Evolutionary conservation across 441 rosid genomes (phyloP).

Genomic region (Gossypium davidsonii): DNA sequence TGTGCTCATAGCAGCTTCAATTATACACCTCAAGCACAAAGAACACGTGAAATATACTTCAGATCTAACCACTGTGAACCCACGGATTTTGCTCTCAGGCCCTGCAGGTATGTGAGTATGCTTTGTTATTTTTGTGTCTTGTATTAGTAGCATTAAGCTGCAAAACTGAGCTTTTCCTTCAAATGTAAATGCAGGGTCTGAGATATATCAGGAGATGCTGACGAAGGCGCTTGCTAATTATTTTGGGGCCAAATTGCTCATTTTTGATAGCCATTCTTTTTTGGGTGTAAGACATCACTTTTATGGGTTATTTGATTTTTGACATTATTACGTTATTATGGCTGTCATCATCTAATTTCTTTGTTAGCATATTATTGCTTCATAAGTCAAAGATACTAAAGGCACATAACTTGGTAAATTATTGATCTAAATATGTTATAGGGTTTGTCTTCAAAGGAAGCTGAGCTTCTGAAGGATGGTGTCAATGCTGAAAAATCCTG

Average conservation of each 20-base stretch:
- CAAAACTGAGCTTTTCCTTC: constrained; percentile 4
- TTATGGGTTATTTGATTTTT: constrained; percentile 16
- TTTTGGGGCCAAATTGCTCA: constrained; percentile 70
- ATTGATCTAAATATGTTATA: constrained; percentile 28
- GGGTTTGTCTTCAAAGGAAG: constrained; percentile 82
- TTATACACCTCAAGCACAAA: constrained; percentile 69
- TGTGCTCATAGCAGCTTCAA: constrained; percentile 72
- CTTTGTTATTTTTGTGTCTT: constrained; percentile 1
- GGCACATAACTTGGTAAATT: constrained; percentile 20
- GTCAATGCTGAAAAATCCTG: constrained; percentile 47
- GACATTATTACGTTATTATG: background rate
- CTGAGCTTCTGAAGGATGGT: constrained; percentile 66
- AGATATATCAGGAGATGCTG: constrained; percentile 86
- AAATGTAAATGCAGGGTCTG: constrained; percentile 58
- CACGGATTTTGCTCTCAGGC: constrained; percentile 87
- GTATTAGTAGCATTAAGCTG: constrained; percentile 7
- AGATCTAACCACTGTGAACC: constrained; percentile 58
- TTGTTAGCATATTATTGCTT: constrained; percentile 5
- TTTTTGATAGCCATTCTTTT: constrained; percentile 67
- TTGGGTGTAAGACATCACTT: constrained; percentile 60
- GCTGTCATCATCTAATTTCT: background rate
- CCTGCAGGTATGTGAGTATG: constrained; percentile 59
- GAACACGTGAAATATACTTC: constrained; percentile 71
- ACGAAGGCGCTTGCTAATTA: constrained; percentile 80
- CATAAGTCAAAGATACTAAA: background rate